phyloP scores from a whole-genome alignment of 768 basidiomycete genomes.

The Obba rivulosa region DNA sequence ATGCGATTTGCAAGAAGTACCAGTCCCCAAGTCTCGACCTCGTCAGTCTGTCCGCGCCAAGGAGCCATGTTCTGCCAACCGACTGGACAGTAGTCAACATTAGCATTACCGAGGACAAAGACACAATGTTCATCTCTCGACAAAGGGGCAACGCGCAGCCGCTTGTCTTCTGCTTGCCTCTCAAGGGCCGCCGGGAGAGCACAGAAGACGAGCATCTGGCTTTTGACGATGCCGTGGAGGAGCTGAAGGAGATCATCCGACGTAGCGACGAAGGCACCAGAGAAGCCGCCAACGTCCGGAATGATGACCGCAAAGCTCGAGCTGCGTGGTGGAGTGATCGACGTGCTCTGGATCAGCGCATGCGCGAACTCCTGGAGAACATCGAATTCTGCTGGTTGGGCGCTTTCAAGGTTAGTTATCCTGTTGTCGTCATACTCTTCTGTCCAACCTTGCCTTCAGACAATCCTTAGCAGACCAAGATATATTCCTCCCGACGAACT shows the following conservation, averaged over 20 bases:
- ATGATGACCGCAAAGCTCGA: slow-evolving; percentile 59
- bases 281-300: slow-evolving; percentile 64
- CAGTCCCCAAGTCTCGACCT: slow-evolving; percentile 17
- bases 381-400: slow-evolving; percentile 98
- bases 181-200: slow-evolving; percentile 76
- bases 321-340: slow-evolving; percentile 86
- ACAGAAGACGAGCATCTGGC: slow-evolving; percentile 71
- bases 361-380: slow-evolving; percentile 70
- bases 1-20: slow-evolving; percentile 49
- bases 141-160: slow-evolving; percentile 59
- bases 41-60: slow-evolving; percentile 32
- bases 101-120: slow-evolving; percentile 76
- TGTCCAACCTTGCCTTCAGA: slow-evolving; percentile 32
- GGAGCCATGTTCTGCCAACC: slow-evolving; percentile 40
- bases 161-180: slow-evolving; percentile 82
- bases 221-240: slow-evolving; percentile 65
- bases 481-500: slow-evolving; percentile 41
- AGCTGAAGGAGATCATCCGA: slow-evolving; percentile 77
- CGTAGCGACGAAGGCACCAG: slow-evolving; percentile 73
- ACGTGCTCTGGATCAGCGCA: slow-evolving; percentile 64
- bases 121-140: slow-evolving; percentile 78
- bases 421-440: not conserved
- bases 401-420: slow-evolving; percentile 78
- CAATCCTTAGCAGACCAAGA: slow-evolving; percentile 51
- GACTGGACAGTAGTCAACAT: slow-evolving; percentile 86